phyloP scores from a whole-genome alignment of 2,329 filamentous ascomycete species.

The Arthroderma sp. region DNA sequence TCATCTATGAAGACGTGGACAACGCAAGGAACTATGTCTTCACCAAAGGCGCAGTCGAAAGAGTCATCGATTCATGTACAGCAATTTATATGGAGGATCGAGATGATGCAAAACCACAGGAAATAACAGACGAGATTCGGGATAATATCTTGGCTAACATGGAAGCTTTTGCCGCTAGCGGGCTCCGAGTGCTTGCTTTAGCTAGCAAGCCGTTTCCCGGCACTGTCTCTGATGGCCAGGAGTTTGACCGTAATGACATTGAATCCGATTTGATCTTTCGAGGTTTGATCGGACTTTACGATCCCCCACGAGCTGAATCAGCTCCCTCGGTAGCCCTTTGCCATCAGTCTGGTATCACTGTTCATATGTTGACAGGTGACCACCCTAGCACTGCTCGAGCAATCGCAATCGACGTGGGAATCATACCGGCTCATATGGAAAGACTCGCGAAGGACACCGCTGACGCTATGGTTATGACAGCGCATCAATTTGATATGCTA shows the following conservation, averaged over 20 bases:
- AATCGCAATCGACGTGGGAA: conserved; percentile 65
- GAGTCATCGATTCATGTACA: conserved; percentile 51
- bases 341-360: conserved; percentile 58
- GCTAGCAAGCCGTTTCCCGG: conserved; percentile 35
- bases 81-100: conserved; percentile 29
- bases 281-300: conserved; percentile 75
- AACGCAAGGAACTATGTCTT: conserved; percentile 16
- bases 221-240: conserved; percentile 22
- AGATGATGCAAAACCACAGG: conserved; percentile 25
- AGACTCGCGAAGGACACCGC: conserved; percentile 47
- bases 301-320: conserved; percentile 71
- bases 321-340: conserved; percentile 57
- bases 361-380: conserved; percentile 76
- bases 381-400: conserved; percentile 65
- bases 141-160: conserved; percentile 51
- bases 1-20: conserved; percentile 40
- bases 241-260: conserved; percentile 45
- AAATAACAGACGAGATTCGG: conserved; percentile 41
- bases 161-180: conserved; percentile 52
- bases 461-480: conserved; percentile 59
- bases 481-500: conserved; percentile 64
- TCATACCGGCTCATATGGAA: conserved; percentile 52
- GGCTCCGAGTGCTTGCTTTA: conserved; percentile 55
- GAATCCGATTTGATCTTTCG: conserved; percentile 59
- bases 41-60: conserved; percentile 42